Percentiles rank a stretch among this genome's conserved stretches.
Evolutionary conservation across 306 rosid species (phyloP).

Genomic region (Gillenia trifoliata): DNA sequence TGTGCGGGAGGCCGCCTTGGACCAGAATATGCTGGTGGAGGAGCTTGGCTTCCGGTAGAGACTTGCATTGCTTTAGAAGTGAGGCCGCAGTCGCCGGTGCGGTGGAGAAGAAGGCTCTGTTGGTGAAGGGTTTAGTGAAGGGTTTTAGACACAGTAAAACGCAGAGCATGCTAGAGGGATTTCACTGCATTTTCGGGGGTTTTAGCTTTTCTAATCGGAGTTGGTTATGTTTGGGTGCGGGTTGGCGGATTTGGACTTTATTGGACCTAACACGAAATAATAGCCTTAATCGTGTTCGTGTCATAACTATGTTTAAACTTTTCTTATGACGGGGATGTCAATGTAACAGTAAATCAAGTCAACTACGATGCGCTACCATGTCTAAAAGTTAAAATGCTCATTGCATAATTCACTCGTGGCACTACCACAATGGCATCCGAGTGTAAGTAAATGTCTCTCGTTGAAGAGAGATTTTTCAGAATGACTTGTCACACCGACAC

Average conservation of each 20-base stretch:
- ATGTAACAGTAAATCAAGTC: no score
- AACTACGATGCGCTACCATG: no score
- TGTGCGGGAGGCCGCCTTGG: constrained; percentile 35
- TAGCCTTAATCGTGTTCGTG: no score
- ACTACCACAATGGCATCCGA: no score
- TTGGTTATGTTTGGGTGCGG: background rate
- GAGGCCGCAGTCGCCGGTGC: constrained; percentile 7
- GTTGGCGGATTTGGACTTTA: background rate
- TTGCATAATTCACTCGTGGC: no score
- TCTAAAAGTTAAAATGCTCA: no score
- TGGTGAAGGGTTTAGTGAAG: background rate
- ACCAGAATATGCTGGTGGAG: constrained; percentile 45
- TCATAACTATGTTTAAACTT: no score
- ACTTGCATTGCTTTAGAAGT: constrained; percentile 37
- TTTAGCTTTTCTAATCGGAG: background rate
- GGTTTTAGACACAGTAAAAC: background rate
- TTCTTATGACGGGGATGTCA: no score
- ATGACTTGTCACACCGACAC: background rate
- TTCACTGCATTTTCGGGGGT: background rate
- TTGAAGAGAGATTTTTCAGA: background rate
- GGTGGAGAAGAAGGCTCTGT: constrained; percentile 10
- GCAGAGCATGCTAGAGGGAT: background rate
- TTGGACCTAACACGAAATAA: background rate
- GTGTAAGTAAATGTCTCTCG: no score
- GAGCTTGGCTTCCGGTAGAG: constrained; percentile 37